These are phyloP conservation scores for Anthracocystis setariae DNA, from an alignment of 1,284 basidiomycete genomes.

Conservation along the genomic window DNA sequence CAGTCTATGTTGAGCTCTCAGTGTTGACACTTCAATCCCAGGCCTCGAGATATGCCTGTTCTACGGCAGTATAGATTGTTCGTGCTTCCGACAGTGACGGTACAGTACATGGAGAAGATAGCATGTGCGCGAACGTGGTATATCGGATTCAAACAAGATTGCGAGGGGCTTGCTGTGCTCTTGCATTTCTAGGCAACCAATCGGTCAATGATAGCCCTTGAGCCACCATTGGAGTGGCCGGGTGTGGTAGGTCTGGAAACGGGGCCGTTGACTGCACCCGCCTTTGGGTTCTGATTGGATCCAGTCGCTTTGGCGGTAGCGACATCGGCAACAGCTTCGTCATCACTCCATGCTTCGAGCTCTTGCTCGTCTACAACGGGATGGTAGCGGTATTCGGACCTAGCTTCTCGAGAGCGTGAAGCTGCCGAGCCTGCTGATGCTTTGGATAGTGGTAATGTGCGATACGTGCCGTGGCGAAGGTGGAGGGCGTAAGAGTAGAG, in stretches of 20 bases:
- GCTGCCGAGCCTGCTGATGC: conserved; percentile 71
- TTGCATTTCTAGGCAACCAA: conserved; percentile 16
- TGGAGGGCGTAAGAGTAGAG: conserved; percentile 95
- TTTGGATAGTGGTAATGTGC: conserved; percentile 76
- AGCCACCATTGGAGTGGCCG: conserved; percentile 7
- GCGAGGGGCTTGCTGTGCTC: neutral
- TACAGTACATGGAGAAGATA: neutral
- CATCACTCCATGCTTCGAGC: conserved; percentile 54
- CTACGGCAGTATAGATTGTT: neutral
- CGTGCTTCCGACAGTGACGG: neutral
- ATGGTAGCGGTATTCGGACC: conserved; percentile 49
- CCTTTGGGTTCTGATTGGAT: neutral
- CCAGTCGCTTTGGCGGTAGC: neutral
- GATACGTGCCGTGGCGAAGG: conserved; percentile 89
- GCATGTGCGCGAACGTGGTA: neutral
- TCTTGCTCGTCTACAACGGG: conserved; percentile 53
- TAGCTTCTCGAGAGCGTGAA: conserved; percentile 37
- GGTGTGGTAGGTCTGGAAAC: conserved; percentile 14
- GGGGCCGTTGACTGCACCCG: conserved; percentile 7
- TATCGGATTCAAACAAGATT: conserved; percentile 1
- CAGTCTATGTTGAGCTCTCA: too few species aligned
- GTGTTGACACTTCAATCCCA: too few species aligned
- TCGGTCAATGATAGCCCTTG: conserved; percentile 35
- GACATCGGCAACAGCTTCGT: conserved; percentile 26
- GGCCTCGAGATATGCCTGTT: too few species aligned